phyloP scores from a whole-genome alignment of 225 moss, liverwort and hornwort genomes.

The Sphagnum tenellum region DNA sequence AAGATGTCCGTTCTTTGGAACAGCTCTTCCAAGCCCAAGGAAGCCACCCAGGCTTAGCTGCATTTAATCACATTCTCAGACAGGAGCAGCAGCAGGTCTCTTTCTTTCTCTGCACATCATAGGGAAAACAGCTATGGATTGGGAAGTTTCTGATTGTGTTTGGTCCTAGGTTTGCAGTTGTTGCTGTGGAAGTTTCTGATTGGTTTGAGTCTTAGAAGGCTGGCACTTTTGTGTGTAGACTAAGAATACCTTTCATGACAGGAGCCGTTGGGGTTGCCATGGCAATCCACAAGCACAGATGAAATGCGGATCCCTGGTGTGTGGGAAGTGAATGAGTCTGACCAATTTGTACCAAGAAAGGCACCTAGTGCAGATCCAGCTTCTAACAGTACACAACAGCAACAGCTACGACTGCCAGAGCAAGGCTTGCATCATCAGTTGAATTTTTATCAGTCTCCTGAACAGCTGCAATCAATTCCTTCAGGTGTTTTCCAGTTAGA shows the following conservation, averaged over 20 bases:
- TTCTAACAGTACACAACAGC: conserved; percentile 7
- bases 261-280: conserved; percentile 13
- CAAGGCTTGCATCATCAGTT: conserved; percentile 54
- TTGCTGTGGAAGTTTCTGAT: background rate
- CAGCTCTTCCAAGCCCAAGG: conserved; percentile 40
- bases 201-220: background rate
- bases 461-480: conserved; percentile 56
- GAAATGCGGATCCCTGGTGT: conserved; percentile 94
- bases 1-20: conserved; percentile 29
- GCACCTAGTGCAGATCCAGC: no score
- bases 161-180: background rate
- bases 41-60: conserved; percentile 16
- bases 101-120: background rate
- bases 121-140: no score
- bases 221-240: background rate
- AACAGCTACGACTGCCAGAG: conserved; percentile 29
- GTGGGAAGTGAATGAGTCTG: conserved; percentile 97
- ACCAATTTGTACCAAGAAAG: conserved; percentile 47
- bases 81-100: conserved; percentile 34
- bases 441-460: conserved; percentile 15
- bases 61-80: conserved; percentile 40
- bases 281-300: conserved; percentile 19
- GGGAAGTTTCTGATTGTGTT: background rate
- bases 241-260: background rate
- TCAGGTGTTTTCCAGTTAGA: conserved; percentile 82